Conservation (phyloP, 2,329 filamentous ascomycete genomes). For the Colletotrichum sp. region DNA sequence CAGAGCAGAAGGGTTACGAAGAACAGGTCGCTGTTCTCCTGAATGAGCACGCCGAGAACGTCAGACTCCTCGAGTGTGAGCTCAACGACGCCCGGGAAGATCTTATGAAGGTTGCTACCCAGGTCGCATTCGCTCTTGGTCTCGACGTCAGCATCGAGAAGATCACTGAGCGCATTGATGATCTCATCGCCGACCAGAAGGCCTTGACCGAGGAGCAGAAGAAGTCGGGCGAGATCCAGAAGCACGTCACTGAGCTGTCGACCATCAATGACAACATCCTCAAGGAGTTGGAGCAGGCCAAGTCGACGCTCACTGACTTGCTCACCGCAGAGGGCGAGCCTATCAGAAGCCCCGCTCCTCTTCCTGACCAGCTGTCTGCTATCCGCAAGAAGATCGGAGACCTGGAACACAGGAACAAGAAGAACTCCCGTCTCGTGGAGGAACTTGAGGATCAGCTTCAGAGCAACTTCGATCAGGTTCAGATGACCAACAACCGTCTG, state of each 20-base stretch:
- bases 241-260: constrained; percentile 59
- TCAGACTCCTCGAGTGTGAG: constrained; percentile 63
- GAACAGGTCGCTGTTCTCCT: constrained; percentile 63
- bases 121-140: constrained; percentile 65
- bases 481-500: constrained; percentile 82
- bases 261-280: constrained; percentile 63
- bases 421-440: constrained; percentile 89
- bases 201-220: constrained; percentile 63
- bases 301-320: constrained; percentile 57
- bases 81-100: constrained; percentile 70
- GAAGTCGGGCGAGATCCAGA: constrained; percentile 62
- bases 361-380: constrained; percentile 61
- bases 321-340: constrained; percentile 54
- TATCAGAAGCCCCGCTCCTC: constrained; percentile 47
- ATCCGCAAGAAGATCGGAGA: constrained; percentile 71
- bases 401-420: constrained; percentile 76
- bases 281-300: constrained; percentile 67
- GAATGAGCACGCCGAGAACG: constrained; percentile 62
- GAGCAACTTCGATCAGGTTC: constrained; percentile 92
- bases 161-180: constrained; percentile 65
- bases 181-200: constrained; percentile 63
- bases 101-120: constrained; percentile 66
- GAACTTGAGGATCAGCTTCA: constrained; percentile 97
- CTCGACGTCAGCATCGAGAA: constrained; percentile 72
- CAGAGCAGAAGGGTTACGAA: constrained; percentile 61